Evolutionary conservation across 2,329 filamentous ascomycete species (phyloP).

Genomic region (Aspergillus melleus): DNA sequence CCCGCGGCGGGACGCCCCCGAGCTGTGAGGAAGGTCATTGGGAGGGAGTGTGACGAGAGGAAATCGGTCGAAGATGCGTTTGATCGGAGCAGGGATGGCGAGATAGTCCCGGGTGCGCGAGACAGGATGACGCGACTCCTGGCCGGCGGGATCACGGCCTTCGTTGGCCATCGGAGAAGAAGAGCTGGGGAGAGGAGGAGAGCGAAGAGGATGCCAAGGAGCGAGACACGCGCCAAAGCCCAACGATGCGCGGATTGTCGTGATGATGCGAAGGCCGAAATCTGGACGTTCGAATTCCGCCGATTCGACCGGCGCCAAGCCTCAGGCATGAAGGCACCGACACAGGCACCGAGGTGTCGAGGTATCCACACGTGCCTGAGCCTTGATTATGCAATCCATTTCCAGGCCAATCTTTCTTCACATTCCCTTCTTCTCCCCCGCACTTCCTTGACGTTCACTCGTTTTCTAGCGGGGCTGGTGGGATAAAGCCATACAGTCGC

Average conservation of each 20-base stretch:
- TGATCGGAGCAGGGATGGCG: slow-evolving; percentile 67
- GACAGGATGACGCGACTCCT: slow-evolving; percentile 22
- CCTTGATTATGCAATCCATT: background rate
- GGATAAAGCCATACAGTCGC: background rate
- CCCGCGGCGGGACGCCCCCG: slow-evolving; percentile 48
- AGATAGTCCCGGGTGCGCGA: slow-evolving; percentile 35
- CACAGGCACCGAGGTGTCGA: slow-evolving; percentile 1
- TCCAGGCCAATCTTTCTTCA: background rate
- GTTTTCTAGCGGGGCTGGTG: background rate
- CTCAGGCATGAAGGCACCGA: slow-evolving; percentile 13
- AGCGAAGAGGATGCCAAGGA: background rate
- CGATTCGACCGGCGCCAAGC: slow-evolving; percentile 8
- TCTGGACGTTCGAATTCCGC: slow-evolving; percentile 3
- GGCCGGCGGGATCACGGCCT: slow-evolving; percentile 23
- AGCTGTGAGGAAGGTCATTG: slow-evolving; percentile 70
- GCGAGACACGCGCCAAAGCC: background rate
- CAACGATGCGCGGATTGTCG: background rate
- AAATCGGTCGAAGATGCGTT: slow-evolving; percentile 79
- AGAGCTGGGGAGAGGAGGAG: slow-evolving; percentile 1
- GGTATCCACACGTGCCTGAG: background rate
- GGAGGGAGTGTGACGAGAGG: slow-evolving; percentile 74
- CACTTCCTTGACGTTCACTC: background rate
- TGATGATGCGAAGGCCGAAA: background rate
- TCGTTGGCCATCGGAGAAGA: slow-evolving; percentile 28
- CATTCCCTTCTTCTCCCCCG: background rate